These are phyloP conservation scores for Musa troglodytarum DNA, from an alignment of 176 grass and related monocot genomes.

Conservation along the genomic window DNA sequence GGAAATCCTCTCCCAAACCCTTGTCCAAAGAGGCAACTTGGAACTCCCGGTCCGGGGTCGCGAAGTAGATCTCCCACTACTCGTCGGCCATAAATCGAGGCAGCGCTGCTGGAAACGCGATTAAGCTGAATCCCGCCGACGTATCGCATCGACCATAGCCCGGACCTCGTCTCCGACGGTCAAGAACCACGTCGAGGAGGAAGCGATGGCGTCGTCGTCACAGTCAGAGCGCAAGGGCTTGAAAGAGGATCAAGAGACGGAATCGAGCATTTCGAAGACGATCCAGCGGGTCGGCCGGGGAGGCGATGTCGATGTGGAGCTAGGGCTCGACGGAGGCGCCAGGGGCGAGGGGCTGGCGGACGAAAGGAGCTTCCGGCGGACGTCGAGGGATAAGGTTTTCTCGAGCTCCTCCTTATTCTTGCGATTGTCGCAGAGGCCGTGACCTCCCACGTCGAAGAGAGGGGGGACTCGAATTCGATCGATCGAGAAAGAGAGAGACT, in stretches of 20 bases:
- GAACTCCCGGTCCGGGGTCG: slow-evolving; percentile 42
- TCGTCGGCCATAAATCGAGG: slow-evolving; percentile 72
- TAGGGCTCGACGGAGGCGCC: slow-evolving; percentile 62
- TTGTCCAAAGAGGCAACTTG: slow-evolving; percentile 33
- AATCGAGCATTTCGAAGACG: slow-evolving; percentile 52
- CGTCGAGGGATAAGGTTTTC: slow-evolving; percentile 39
- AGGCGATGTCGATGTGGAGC: slow-evolving; percentile 69
- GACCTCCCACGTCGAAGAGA: slow-evolving; percentile 52
- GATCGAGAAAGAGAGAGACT: not conserved
- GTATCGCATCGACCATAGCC: slow-evolving; percentile 50
- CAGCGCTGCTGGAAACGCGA: slow-evolving; percentile 55
- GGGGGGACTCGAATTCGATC: not conserved
- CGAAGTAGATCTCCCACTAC: slow-evolving; percentile 82
- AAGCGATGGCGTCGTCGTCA: slow-evolving; percentile 33
- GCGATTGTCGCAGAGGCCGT: slow-evolving; percentile 63
- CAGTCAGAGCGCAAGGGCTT: not conserved
- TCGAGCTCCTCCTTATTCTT: slow-evolving; percentile 10
- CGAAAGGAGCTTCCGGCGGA: slow-evolving; percentile 58
- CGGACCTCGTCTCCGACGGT: slow-evolving; percentile 60
- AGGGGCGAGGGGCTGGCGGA: slow-evolving; percentile 9
- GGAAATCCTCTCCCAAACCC: slow-evolving; percentile 89
- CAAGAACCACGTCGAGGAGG: slow-evolving; percentile 55
- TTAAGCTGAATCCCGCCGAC: slow-evolving; percentile 48
- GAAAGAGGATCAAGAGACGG: slow-evolving; percentile 29
- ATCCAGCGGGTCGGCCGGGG: slow-evolving; percentile 63